Evolutionary conservation across 257 asterid species (phyloP), one percentile per base, ranked within the genome.

Genomic region (Petunia secreta): DNA sequence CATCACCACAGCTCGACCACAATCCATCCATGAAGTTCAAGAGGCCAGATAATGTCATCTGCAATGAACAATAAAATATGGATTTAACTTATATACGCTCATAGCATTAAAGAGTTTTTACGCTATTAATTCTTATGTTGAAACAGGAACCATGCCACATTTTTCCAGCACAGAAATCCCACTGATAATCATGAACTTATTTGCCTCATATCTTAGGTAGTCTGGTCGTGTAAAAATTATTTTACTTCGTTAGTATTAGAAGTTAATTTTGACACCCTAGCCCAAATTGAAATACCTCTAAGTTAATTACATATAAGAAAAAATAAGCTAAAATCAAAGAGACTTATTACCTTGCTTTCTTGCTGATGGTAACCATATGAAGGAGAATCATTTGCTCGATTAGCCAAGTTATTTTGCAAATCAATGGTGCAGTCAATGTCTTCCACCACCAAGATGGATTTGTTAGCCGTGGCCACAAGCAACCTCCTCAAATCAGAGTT

Each of bases 1-100:
- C 94, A 8, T 88, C 94, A 0, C 94, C 97, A 16, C 93, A 86
- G 62, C 94, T 88, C 15, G 97, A 92, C 94, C 97, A 92, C 77
- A 92, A 80, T 8, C 94, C 97, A 36, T 92, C 97, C 0, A 92
- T 85, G 62, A 92, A 88, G 81, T 92, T 92, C 4, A 92, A 84
- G 58, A 90, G 81, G 46, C 95, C 92, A 64, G 94, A 88, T 4
- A 91, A 83, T 4, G 97, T 92, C 78, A 91, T 89, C 94, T 91
- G n/a, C 50, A 11, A 55, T 40, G 11, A 44, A 1, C 13, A 3
- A 13, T 60, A 46, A 11, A 16, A 5, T 25, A 25, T 25, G 25
- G 25, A 25, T 25, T 25, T 25, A 25, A 25, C 25, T 25, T 25
- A 25, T 25, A 25, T 25, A 25, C 25, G 0, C 25, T 25, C 25